Conservation (phyloP, 805 yeast species). For the Barnettozyma siamensis region DNA sequence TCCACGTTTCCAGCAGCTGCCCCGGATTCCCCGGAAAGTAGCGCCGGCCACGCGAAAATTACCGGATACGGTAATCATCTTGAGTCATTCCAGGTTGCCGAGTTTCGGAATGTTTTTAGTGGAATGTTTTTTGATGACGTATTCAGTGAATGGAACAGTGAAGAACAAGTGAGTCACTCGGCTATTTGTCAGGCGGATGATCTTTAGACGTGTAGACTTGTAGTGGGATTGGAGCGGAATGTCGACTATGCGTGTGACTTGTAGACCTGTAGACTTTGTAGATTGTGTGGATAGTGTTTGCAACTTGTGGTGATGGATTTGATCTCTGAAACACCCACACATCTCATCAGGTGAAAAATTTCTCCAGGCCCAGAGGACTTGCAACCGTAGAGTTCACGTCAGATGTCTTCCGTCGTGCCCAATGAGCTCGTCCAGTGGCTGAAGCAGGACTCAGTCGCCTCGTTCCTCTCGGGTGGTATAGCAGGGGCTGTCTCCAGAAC, state of each 20-base stretch:
- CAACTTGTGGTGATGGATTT: neutral
- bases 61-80: neutral
- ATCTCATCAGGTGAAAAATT: neutral
- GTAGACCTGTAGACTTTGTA: too few species aligned
- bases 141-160: too few species aligned
- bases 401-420: slow-evolving; percentile 1
- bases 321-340: neutral
- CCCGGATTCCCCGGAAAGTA: slow-evolving; percentile 8
- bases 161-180: too few species aligned
- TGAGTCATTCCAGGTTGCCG: slow-evolving; percentile 1
- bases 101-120: neutral
- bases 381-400: too few species aligned
- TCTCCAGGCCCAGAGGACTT: too few species aligned
- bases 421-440: slow-evolving; percentile 15
- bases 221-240: too few species aligned
- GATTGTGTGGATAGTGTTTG: too few species aligned
- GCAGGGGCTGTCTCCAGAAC: slow-evolving; percentile 85
- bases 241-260: too few species aligned
- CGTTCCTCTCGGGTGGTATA: slow-evolving; percentile 67
- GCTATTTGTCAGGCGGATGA: too few species aligned
- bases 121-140: neutral
- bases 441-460: slow-evolving; percentile 50
- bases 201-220: too few species aligned
- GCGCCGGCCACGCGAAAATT: neutral
- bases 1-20: slow-evolving; percentile 5